Conservation (phyloP, 2,329 filamentous ascomycete genomes). For the Setomelanomma holmii region DNA sequence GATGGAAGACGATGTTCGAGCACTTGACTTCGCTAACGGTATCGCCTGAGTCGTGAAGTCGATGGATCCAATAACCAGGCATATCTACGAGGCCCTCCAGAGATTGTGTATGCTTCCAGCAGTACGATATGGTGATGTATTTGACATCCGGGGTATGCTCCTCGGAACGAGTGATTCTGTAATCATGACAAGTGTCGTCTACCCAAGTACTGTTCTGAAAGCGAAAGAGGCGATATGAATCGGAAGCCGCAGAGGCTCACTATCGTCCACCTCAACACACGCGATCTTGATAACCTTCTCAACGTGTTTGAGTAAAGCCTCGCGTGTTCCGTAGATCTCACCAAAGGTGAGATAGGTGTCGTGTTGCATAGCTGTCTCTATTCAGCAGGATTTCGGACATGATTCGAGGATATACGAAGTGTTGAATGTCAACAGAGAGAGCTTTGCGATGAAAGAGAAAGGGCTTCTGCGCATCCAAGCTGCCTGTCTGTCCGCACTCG, state of each 20-base stretch:
- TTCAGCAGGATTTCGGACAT: neutral
- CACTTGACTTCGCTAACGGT: neutral
- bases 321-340: conserved; percentile 6
- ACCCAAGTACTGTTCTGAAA: neutral
- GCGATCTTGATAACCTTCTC: conserved; percentile 5
- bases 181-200: neutral
- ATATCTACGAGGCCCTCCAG: neutral
- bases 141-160: neutral
- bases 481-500: no score
- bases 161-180: conserved; percentile 1
- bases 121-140: conserved; percentile 12
- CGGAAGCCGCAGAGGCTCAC: conserved; percentile 1
- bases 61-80: conserved; percentile 1
- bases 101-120: conserved; percentile 4
- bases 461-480: no score
- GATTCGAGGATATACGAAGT: no score
- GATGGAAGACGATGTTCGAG: neutral
- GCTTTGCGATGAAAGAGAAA: no score
- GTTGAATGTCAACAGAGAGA: no score
- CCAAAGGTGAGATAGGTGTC: conserved; percentile 6
- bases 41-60: neutral
- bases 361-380: conserved; percentile 1
- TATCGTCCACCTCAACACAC: neutral
- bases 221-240: conserved; percentile 1
- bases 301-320: neutral